phyloP scores from a whole-genome alignment of 768 basidiomycete genomes.

The Boletus tomentosulus region DNA sequence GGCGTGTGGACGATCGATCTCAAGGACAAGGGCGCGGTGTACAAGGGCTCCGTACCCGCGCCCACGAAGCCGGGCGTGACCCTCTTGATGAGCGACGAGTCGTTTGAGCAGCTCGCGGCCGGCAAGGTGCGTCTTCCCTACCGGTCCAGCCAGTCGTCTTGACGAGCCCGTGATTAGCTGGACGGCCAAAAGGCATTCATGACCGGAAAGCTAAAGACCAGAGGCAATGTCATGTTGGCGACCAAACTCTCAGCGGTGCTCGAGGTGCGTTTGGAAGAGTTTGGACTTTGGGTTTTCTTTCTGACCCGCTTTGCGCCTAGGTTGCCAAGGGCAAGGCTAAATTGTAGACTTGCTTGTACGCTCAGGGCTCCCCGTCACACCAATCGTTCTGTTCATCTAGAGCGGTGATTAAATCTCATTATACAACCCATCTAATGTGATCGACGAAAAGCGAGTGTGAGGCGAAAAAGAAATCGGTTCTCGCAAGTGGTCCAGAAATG shows the following conservation, averaged over 20 bases:
- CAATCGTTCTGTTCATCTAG: conserved; percentile 2
- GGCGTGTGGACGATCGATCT: conserved; percentile 90
- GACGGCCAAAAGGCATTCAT: conserved; percentile 96
- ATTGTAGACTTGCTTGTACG: conserved; percentile 26
- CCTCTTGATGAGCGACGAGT: conserved; percentile 73
- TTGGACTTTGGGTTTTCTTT: not conserved
- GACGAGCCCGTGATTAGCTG: conserved; percentile 38
- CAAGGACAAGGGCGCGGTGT: conserved; percentile 76
- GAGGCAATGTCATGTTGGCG: conserved; percentile 90
- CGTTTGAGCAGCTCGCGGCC: conserved; percentile 62
- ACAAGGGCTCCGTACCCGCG: conserved; percentile 52
- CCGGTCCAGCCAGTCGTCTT: not conserved
- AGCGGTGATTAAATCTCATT: conserved; percentile 18
- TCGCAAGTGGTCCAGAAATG: conserved; percentile 2
- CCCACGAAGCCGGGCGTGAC: conserved; percentile 77
- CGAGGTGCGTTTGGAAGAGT: conserved; percentile 47
- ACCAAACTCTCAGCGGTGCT: conserved; percentile 85
- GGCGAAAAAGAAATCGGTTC: not conserved
- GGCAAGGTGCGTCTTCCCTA: conserved; percentile 53
- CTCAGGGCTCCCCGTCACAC: not conserved
- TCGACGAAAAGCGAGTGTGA: not conserved
- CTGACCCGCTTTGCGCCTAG: conserved; percentile 12
- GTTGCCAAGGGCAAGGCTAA: conserved; percentile 39
- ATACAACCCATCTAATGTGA: conserved; percentile 9
- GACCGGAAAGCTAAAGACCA: conserved; percentile 90